Percentiles rank a stretch among this genome's conserved stretches.
Evolutionary conservation across 176 grass and related monocot genomes (phyloP).

Genomic region (Pharus latifolius): DNA sequence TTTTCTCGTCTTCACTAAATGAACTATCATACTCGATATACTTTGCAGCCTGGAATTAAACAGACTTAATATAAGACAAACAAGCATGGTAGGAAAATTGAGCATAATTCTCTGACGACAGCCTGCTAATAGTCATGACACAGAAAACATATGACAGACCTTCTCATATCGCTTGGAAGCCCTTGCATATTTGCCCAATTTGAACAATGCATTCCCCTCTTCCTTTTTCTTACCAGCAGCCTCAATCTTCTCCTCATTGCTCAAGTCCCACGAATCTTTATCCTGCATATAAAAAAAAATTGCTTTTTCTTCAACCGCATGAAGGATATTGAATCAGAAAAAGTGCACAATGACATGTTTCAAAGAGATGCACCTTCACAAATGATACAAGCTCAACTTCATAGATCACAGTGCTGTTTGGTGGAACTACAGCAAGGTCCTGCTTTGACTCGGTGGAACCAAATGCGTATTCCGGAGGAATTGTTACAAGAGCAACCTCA

Average conservation of each 20-base stretch:
- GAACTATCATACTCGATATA: slow-evolving; percentile 72
- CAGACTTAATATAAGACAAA: background rate
- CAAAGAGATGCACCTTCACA: slow-evolving; percentile 49
- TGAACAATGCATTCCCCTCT: slow-evolving; percentile 83
- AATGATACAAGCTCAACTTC: slow-evolving; percentile 97
- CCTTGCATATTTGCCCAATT: slow-evolving; percentile 59
- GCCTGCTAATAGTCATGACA: background rate
- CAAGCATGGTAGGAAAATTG: background rate
- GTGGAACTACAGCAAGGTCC: slow-evolving; percentile 70
- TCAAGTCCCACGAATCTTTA: slow-evolving; percentile 95
- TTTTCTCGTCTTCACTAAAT: slow-evolving; percentile 88
- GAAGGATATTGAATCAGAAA: background rate
- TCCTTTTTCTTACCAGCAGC: slow-evolving; percentile 83
- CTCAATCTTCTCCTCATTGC: slow-evolving; percentile 86
- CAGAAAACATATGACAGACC: slow-evolving; percentile 16
- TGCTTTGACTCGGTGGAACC: slow-evolving; percentile 63
- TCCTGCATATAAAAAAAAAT: slow-evolving; percentile 41
- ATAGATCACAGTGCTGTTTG: slow-evolving; percentile 68
- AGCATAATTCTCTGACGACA: background rate
- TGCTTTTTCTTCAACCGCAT: background rate
- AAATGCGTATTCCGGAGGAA: slow-evolving; percentile 83
- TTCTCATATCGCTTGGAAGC: slow-evolving; percentile 93
- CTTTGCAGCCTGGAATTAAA: slow-evolving; percentile 55
- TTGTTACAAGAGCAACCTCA: slow-evolving; percentile 80
- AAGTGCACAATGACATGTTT: background rate